phyloP scores from a whole-genome alignment of 257 asterid species.

The Przewalskia tangutica region DNA sequence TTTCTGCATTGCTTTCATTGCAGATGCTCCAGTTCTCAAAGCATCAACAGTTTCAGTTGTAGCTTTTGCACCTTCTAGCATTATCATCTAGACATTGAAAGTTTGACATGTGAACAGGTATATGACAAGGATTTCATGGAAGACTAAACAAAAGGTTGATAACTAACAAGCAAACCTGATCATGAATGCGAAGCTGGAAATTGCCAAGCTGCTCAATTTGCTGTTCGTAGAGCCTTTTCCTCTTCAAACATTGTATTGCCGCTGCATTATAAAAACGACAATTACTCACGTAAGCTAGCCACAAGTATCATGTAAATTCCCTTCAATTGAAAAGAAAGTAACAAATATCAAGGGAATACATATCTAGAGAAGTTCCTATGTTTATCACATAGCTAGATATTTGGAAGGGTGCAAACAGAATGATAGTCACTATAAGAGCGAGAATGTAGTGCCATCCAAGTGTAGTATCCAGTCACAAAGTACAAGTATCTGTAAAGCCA shows the following conservation, averaged over 20 bases:
- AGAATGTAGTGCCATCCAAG: not conserved
- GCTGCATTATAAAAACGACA: conserved; percentile 7
- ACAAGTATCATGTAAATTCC: not conserved
- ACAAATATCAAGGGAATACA: not conserved
- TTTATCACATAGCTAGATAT: not conserved
- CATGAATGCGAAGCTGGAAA: conserved; percentile 27
- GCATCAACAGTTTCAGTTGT: too few relatives aligned
- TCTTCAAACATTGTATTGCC: conserved; percentile 28
- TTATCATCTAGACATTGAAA: conserved; percentile 30
- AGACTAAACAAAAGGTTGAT: not conserved
- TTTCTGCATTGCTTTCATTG: too few relatives aligned
- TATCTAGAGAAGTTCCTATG: not conserved
- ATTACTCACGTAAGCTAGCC: not conserved
- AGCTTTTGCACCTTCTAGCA: too few relatives aligned
- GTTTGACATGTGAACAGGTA: not conserved
- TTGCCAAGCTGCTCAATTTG: conserved; percentile 30
- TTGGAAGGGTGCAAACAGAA: not conserved
- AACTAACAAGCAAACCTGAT: conserved; percentile 17
- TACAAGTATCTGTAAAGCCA: not conserved
- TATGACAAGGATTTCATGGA: not conserved
- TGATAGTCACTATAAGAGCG: not conserved
- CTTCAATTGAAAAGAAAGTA: not conserved
- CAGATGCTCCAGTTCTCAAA: too few relatives aligned
- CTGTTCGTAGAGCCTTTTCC: conserved; percentile 25
- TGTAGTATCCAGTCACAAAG: not conserved